A percentile compares a stretch with the other conserved stretches of the same genome.
phyloP scores from a whole-genome alignment of 345 rosid species.

The Brassica juncea region DNA sequence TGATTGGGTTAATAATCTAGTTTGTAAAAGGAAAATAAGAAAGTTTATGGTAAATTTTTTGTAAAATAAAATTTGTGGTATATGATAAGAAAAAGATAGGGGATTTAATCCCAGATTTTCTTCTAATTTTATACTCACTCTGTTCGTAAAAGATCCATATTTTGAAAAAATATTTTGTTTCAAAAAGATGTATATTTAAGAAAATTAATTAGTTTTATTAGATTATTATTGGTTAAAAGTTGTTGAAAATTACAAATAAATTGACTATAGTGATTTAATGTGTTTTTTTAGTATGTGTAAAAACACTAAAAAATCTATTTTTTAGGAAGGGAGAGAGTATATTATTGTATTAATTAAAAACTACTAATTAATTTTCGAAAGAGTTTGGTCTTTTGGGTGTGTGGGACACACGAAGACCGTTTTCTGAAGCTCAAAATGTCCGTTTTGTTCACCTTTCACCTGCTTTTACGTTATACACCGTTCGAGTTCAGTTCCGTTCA shows the following conservation, averaged over 20 bases:
- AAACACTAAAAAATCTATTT: too few species aligned
- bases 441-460: background rate
- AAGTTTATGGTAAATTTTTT: background rate
- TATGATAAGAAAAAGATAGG: background rate
- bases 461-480: background rate
- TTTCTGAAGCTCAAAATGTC: background rate
- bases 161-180: too few species aligned
- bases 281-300: too few species aligned
- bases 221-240: too few species aligned
- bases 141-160: too few species aligned
- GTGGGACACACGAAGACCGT: constrained; percentile 17
- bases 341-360: background rate
- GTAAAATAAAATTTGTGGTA: background rate
- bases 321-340: too few species aligned
- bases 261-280: too few species aligned
- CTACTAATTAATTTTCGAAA: background rate
- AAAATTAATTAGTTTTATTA: too few species aligned
- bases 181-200: too few species aligned
- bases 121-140: too few species aligned
- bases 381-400: background rate
- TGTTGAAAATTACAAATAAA: too few species aligned
- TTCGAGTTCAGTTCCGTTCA: background rate
- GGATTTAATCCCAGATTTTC: background rate
- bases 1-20: background rate
- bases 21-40: background rate